Conservation (phyloP, 1,284 basidiomycete genomes). For the Leccinum pachyderme region DNA sequence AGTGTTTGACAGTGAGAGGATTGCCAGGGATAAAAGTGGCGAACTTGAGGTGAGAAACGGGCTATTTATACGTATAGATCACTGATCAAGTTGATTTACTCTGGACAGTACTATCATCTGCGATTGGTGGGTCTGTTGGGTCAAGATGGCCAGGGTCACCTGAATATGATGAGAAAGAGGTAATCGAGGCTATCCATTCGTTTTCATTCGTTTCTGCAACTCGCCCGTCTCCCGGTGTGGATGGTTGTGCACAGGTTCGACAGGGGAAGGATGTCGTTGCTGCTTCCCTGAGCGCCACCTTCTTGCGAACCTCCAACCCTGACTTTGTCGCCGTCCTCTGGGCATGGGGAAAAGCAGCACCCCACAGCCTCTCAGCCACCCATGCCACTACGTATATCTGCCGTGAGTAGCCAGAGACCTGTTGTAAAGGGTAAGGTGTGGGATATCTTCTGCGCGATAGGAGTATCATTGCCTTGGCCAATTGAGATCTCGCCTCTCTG, state of each 20-base stretch:
- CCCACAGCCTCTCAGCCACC: too few relatives aligned
- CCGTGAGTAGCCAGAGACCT: not conserved
- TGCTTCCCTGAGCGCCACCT: not conserved
- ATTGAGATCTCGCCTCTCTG: not conserved
- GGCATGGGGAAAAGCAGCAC: too few relatives aligned
- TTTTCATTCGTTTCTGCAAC: not conserved
- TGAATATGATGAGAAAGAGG: not conserved
- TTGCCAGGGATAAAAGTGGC: not conserved
- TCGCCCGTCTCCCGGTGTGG: not conserved
- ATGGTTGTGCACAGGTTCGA: not conserved
- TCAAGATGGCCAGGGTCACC: not conserved
- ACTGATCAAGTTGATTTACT: not conserved
- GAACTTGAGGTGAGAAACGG: not conserved
- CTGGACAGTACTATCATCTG: not conserved
- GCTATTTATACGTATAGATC: not conserved
- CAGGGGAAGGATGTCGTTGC: not conserved
- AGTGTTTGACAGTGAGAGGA: not conserved
- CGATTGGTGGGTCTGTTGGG: not conserved
- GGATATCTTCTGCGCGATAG: not conserved
- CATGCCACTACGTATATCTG: not conserved
- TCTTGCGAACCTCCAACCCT: not conserved
- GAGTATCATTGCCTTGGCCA: too few relatives aligned
- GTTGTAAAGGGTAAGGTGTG: not conserved
- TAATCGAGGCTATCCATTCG: not conserved
- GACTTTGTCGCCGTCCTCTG: too few relatives aligned